A percentile compares a stretch with the other conserved stretches of the same genome.
phyloP scores from a whole-genome alignment of 305 asterid genomes.

The Caryopteris hybrid region DNA sequence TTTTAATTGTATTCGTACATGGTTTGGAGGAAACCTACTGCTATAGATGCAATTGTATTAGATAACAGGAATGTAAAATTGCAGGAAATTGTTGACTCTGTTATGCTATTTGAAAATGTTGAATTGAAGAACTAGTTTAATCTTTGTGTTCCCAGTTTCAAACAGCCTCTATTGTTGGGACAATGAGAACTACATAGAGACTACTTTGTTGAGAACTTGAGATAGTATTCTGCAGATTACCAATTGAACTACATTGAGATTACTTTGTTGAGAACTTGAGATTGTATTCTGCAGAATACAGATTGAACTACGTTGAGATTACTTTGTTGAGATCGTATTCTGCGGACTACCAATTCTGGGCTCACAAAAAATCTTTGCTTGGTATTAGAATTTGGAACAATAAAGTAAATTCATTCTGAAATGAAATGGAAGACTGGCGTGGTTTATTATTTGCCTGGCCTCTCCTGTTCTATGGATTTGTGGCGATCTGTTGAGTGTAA shows the following conservation, averaged over 20 bases:
- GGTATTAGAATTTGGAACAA: not conserved
- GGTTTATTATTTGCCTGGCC: not conserved
- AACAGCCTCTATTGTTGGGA: not conserved
- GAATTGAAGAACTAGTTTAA: no score
- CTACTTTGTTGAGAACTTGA: no score
- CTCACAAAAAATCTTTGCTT: no score
- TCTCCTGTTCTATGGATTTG: not conserved
- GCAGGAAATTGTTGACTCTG: not conserved
- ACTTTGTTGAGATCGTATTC: no score
- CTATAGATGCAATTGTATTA: not conserved
- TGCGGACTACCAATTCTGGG: no score
- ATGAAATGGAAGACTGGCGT: not conserved
- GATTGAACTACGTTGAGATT: no score
- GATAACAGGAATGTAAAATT: not conserved
- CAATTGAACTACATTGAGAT: no score
- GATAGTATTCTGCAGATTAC: no score
- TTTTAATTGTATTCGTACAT: not conserved
- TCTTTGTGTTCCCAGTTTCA: no score
- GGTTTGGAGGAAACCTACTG: not conserved
- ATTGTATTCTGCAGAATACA: no score
- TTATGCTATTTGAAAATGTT: not conserved
- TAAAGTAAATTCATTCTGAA: not conserved
- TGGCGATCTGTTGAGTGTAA: not conserved
- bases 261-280: no score
- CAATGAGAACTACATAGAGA: not conserved